Conservation (phyloP, 805 yeast species). For the Saccharomycopsis schoenii region DNA sequence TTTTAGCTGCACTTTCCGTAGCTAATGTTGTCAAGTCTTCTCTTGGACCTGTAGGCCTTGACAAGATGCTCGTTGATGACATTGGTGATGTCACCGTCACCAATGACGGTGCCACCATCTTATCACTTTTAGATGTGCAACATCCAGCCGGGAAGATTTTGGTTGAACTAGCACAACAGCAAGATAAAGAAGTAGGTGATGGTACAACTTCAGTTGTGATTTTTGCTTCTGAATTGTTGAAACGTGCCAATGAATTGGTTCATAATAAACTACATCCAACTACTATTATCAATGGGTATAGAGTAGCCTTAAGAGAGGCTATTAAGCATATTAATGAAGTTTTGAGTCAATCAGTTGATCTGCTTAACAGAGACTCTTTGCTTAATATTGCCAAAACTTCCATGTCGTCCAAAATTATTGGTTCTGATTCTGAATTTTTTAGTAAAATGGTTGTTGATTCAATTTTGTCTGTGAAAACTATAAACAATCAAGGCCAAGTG, state of each 20-base stretch:
- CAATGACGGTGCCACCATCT: constrained; percentile 96
- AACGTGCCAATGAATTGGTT: constrained; percentile 88
- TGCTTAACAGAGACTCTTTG: constrained; percentile 72
- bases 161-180: constrained; percentile 96
- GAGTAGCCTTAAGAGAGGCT: constrained; percentile 89
- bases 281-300: constrained; percentile 92
- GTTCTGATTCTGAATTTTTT: constrained; percentile 86
- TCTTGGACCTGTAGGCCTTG: constrained; percentile 95
- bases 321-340: constrained; percentile 78
- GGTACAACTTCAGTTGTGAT: constrained; percentile 98
- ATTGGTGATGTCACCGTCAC: constrained; percentile 98
- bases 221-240: constrained; percentile 84
- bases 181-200: constrained; percentile 96
- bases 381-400: constrained; percentile 92
- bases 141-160: constrained; percentile 98
- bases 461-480: constrained; percentile 86
- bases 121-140: constrained; percentile 84
- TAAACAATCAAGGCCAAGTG: constrained; percentile 75
- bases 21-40: constrained; percentile 90
- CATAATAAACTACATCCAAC: constrained; percentile 95
- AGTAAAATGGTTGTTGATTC: constrained; percentile 90
- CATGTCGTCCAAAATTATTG: constrained; percentile 94
- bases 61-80: constrained; percentile 97
- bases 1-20: constrained; percentile 90
- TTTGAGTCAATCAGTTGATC: constrained; percentile 68